Percentiles rank a stretch among this genome's conserved stretches.
Conservation (phyloP, 2,329 filamentous ascomycete genomes). For the Trichoderma sp. region DNA sequence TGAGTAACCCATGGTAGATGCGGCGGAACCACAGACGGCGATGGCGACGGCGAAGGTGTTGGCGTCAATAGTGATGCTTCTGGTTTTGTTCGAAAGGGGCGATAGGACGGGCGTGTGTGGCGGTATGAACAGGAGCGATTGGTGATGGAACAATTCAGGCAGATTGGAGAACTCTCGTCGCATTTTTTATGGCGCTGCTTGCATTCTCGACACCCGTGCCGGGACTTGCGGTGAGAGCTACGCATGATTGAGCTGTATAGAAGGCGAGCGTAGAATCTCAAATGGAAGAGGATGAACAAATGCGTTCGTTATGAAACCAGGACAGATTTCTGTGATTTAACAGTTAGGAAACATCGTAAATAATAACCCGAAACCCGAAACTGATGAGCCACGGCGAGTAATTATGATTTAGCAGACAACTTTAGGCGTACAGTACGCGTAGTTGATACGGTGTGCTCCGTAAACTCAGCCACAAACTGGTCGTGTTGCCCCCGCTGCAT, state of each 20-base stretch:
- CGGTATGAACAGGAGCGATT: slow-evolving; percentile 29
- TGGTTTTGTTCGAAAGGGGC: not conserved
- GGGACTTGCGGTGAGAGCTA: slow-evolving; percentile 26
- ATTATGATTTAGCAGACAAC: not conserved
- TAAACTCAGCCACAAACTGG: slow-evolving; percentile 2
- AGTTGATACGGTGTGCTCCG: not conserved
- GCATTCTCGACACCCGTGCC: slow-evolving; percentile 29
- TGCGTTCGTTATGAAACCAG: not conserved
- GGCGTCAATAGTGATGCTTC: not conserved
- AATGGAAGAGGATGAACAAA: not conserved
- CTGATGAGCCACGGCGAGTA: not conserved
- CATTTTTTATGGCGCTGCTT: slow-evolving; percentile 32
- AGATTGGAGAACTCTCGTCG: slow-evolving; percentile 32
- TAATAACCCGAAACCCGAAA: not conserved
- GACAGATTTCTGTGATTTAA: not conserved
- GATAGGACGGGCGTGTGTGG: not conserved
- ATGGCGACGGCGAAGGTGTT: not conserved
- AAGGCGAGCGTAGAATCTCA: not conserved
- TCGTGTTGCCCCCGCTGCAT: not conserved
- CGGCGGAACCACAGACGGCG: not conserved
- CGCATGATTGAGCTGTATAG: slow-evolving; percentile 1
- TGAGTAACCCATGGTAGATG: not conserved
- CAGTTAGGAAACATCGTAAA: not conserved
- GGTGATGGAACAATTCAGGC: slow-evolving; percentile 29
- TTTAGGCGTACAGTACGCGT: not conserved